A percentile compares a stretch with the other conserved stretches of the same genome.
These are phyloP conservation scores for Oryza australiensis DNA, from an alignment of 176 grass and related monocot species.

Conservation along the genomic window DNA sequence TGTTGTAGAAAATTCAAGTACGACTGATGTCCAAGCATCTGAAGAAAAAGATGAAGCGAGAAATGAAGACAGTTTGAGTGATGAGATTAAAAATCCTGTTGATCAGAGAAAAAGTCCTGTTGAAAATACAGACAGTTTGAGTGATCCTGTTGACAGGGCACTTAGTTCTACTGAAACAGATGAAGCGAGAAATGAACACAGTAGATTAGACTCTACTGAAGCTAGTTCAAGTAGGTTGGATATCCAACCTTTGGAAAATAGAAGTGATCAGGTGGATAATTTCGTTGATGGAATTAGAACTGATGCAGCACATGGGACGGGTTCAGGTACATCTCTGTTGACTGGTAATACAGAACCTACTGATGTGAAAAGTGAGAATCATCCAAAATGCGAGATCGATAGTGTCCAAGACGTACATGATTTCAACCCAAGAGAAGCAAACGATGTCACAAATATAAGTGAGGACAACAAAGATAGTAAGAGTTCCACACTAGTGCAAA, in stretches of 20 bases:
- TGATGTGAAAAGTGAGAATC: slow-evolving; percentile 12
- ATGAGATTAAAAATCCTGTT: too few species aligned
- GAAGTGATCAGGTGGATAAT: slow-evolving; percentile 2
- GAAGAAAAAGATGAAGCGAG: slow-evolving; percentile 23
- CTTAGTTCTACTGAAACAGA: slow-evolving; percentile 26
- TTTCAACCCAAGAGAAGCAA: slow-evolving; percentile 49
- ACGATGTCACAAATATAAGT: background rate
- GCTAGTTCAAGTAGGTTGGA: slow-evolving; percentile 35
- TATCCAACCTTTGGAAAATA: slow-evolving; percentile 29
- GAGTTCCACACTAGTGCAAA: slow-evolving; percentile 22
- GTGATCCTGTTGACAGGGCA: slow-evolving; percentile 36
- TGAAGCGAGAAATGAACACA: slow-evolving; percentile 42
- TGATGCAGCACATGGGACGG: background rate
- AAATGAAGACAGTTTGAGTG: too few species aligned
- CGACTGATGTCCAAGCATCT: slow-evolving; percentile 17
- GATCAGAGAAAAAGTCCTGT: slow-evolving; percentile 32
- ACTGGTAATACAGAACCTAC: background rate
- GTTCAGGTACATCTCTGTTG: background rate
- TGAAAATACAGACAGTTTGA: slow-evolving; percentile 52
- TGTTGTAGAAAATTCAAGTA: slow-evolving; percentile 31
- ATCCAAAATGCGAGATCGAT: slow-evolving; percentile 32
- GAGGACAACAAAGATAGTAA: slow-evolving; percentile 17
- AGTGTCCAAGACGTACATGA: slow-evolving; percentile 28
- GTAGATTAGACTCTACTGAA: slow-evolving; percentile 35
- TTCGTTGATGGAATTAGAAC: background rate